phyloP scores from a whole-genome alignment of 768 basidiomycete species.

The Macrocybe gigantea region DNA sequence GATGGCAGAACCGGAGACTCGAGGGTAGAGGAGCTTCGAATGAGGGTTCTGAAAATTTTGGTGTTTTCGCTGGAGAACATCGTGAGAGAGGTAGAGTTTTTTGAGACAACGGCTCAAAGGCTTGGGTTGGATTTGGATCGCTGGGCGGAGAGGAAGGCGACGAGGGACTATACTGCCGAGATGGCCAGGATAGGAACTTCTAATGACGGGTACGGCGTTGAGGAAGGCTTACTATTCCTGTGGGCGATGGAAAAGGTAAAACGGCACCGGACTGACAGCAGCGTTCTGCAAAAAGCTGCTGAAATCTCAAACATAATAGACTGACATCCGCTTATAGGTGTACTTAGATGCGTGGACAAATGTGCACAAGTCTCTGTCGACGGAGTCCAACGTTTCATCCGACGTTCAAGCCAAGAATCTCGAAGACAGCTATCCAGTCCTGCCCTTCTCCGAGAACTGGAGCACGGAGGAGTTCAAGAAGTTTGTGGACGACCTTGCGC shows the following conservation, averaged over 20 bases:
- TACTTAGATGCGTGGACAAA: constrained; percentile 66
- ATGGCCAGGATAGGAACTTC: constrained; percentile 48
- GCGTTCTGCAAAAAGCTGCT: background rate
- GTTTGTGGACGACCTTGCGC: constrained; percentile 47
- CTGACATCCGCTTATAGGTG: constrained; percentile 33
- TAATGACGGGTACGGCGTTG: constrained; percentile 5
- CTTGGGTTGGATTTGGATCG: constrained; percentile 40
- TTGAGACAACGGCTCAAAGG: constrained; percentile 40
- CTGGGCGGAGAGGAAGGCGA: constrained; percentile 53
- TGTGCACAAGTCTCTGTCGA: constrained; percentile 24
- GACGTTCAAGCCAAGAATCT: constrained; percentile 1
- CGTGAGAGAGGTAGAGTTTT: constrained; percentile 53
- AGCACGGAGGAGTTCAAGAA: constrained; percentile 43
- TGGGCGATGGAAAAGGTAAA: constrained; percentile 77
- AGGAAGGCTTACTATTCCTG: constrained; percentile 65
- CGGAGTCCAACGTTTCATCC: background rate
- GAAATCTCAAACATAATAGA: background rate
- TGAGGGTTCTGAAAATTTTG: constrained; percentile 38
- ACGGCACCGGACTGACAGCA: background rate
- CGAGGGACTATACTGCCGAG: constrained; percentile 67
- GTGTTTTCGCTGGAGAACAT: constrained; percentile 52
- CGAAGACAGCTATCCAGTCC: constrained; percentile 23
- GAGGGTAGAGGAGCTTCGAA: no score
- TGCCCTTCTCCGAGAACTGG: constrained; percentile 60
- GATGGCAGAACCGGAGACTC: constrained; percentile 13